Evolutionary conservation across 2,329 filamentous ascomycete species (phyloP).

Genomic region (Paecilomyces formosus): DNA sequence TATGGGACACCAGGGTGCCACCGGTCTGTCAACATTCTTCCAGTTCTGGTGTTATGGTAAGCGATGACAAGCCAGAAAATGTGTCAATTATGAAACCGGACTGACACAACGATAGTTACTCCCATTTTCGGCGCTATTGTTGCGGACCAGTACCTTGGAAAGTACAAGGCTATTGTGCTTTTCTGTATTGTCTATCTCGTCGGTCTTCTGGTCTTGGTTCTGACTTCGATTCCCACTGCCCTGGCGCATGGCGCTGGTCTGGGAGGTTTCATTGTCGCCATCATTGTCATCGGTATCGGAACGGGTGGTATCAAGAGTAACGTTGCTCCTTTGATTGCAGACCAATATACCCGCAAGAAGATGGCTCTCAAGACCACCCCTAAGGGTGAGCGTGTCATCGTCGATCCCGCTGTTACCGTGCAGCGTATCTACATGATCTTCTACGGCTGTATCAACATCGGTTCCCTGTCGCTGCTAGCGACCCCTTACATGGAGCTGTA

Average conservation of each 20-base stretch:
- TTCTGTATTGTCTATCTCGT: slow-evolving; percentile 53
- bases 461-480: slow-evolving; percentile 59
- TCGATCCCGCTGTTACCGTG: slow-evolving; percentile 60
- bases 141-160: slow-evolving; percentile 54
- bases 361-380: slow-evolving; percentile 39
- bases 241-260: slow-evolving; percentile 45
- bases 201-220: slow-evolving; percentile 48
- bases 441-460: slow-evolving; percentile 67
- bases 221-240: slow-evolving; percentile 47
- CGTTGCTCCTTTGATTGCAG: slow-evolving; percentile 52
- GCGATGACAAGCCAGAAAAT: slow-evolving; percentile 2
- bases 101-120: slow-evolving; percentile 29
- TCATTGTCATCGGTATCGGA: slow-evolving; percentile 58
- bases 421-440: slow-evolving; percentile 68
- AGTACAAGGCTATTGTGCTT: slow-evolving; percentile 52
- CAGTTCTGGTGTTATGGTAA: slow-evolving; percentile 48
- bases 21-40: slow-evolving; percentile 46
- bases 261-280: slow-evolving; percentile 48
- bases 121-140: slow-evolving; percentile 53
- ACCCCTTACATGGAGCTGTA: slow-evolving; percentile 63
- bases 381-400: slow-evolving; percentile 51
- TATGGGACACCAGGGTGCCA: slow-evolving; percentile 39
- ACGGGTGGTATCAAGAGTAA: slow-evolving; percentile 66
- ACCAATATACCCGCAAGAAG: slow-evolving; percentile 56
- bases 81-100: neutral